phyloP scores from a whole-genome alignment of 2,329 filamentous ascomycete species.

The Alternaria tenuissima region DNA sequence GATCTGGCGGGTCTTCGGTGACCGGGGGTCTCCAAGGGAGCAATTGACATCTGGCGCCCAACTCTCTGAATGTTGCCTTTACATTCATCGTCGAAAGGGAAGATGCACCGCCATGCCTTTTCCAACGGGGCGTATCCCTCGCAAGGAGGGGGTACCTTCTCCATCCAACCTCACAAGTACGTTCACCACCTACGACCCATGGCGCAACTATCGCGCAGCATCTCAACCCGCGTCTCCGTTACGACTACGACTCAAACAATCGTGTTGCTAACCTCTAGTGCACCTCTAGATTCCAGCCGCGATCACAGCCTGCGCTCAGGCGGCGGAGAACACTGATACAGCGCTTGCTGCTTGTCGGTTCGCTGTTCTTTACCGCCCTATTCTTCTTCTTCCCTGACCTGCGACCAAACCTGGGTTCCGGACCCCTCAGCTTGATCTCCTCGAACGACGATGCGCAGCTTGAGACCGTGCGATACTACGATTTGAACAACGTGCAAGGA shows the following conservation, averaged over 20 bases:
- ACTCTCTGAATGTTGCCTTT: slow-evolving; percentile 66
- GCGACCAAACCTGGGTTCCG: slow-evolving; percentile 66
- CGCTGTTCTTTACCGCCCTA: slow-evolving; percentile 66
- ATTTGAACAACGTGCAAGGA: slow-evolving; percentile 88
- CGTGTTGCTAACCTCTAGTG: slow-evolving; percentile 44
- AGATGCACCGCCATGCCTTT: slow-evolving; percentile 89
- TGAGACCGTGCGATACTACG: slow-evolving; percentile 96
- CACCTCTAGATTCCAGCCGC: slow-evolving; percentile 78
- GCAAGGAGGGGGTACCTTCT: slow-evolving; percentile 75
- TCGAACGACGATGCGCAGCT: slow-evolving; percentile 76
- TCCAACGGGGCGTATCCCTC: slow-evolving; percentile 80
- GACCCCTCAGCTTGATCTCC: slow-evolving; percentile 74
- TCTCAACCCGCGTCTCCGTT: slow-evolving; percentile 27
- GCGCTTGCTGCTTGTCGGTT: slow-evolving; percentile 68
- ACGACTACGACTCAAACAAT: slow-evolving; percentile 25
- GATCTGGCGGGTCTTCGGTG: slow-evolving; percentile 45
- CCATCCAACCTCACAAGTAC: slow-evolving; percentile 89
- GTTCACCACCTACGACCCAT: slow-evolving; percentile 45
- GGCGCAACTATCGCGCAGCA: slow-evolving; percentile 27
- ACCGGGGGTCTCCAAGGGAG: slow-evolving; percentile 49
- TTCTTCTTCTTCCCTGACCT: slow-evolving; percentile 81
- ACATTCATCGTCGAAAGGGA: slow-evolving; percentile 65
- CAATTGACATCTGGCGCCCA: slow-evolving; percentile 33
- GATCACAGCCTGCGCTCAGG: slow-evolving; percentile 75
- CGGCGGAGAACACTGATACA: slow-evolving; percentile 76